Base-by-base conservation (phyloP, 2,329 filamentous ascomycete genomes). In the Hypoxylon sp. region DNA sequence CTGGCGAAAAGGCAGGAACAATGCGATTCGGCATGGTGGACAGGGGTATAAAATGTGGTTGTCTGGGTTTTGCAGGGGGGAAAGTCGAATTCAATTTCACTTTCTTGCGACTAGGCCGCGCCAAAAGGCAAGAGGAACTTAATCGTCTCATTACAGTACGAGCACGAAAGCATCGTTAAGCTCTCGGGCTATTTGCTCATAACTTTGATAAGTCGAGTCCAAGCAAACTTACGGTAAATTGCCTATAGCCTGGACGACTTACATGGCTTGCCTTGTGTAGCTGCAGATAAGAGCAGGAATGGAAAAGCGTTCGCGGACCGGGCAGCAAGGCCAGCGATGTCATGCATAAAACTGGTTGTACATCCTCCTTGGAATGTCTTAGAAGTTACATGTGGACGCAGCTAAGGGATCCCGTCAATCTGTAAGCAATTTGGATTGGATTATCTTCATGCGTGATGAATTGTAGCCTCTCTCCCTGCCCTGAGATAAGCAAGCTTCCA, bases 361-460 rank as follows among this genome's bases (percentile, higher is more conserved):
- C 66, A 68, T 69, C 53, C 33, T 64, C 53, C 49, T 55, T 50
- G 57, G 58, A 66, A 70, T 62, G 70, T 61, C 65, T 49, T 62
- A 54, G 56, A 70, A 66, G 55, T 56, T 61, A 59, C 60, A 49
- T 66, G 63, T 66, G 42, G 31, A 60, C 44, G 54, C 27, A 62
- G 51, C 59, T 58, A 63, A 69, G 65, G 56, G 61, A 70, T 59
- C 68, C 64, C 46, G 44, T 61, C 49, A 35, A 31, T 57, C 59
- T 72, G 69, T 70, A 64, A 69, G 71, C 65, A 73, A 71, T 76
- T 66, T 73, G 61, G 57, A 64, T 62, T 64, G 66, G 66, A 53
- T 54, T 42, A 68, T 70, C 66, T 76, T 78, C 73, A 82, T 82
- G 81, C 81, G 81, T 73, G 79, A 79, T 80, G 78, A 80, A 76